phyloP scores from a whole-genome alignment of 2,329 filamentous ascomycete genomes.

The Pleochaeta shiraiana region DNA sequence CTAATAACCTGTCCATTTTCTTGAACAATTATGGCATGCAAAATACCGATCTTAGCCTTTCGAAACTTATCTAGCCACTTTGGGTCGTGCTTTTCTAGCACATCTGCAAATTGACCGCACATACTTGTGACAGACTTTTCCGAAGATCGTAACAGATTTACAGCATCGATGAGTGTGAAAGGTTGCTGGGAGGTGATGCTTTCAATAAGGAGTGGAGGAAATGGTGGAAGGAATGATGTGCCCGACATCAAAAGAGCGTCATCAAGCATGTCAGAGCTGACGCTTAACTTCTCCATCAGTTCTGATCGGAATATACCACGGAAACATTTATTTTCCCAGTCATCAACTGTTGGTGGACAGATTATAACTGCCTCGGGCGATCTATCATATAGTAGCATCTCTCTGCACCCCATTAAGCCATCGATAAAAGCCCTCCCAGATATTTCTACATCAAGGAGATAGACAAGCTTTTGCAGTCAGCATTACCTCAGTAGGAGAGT shows the following conservation, averaged over 20 bases:
- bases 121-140: constrained; percentile 49
- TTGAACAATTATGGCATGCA: constrained; percentile 62
- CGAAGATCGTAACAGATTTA: constrained; percentile 52
- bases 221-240: constrained; percentile 55
- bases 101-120: constrained; percentile 60
- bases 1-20: constrained; percentile 46
- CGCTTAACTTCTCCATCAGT: constrained; percentile 45
- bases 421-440: constrained; percentile 35
- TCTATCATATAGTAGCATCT: constrained; percentile 69
- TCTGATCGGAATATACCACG: constrained; percentile 39
- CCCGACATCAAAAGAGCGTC: constrained; percentile 71
- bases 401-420: constrained; percentile 64
- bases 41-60: constrained; percentile 63
- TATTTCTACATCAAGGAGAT: constrained; percentile 44
- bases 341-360: constrained; percentile 37
- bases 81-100: constrained; percentile 45
- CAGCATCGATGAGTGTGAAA: constrained; percentile 46
- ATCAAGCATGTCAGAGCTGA: constrained; percentile 50
- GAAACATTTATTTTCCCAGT: constrained; percentile 48
- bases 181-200: constrained; percentile 29
- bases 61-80: constrained; percentile 73
- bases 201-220: constrained; percentile 50
- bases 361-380: constrained; percentile 37
- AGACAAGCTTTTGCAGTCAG: constrained; percentile 37
- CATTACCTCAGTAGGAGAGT: constrained; percentile 8